Conservation (phyloP, 495 filamentous ascomycete species). For the Hypoxylon perforatum region DNA sequence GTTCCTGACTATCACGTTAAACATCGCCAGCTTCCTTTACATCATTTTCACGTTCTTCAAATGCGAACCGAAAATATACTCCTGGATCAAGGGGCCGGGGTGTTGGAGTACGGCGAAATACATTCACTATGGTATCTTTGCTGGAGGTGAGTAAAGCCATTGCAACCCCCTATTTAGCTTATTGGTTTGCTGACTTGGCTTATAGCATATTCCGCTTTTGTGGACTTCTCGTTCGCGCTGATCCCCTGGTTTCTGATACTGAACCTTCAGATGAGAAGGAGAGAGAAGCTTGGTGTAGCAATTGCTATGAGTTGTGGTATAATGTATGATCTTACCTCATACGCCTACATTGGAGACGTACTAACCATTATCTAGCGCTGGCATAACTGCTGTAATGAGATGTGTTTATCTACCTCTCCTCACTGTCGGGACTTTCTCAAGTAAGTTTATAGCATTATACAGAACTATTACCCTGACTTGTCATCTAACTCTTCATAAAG, state of each 20-base stretch:
- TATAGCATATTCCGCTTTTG: constrained; percentile 47
- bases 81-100: constrained; percentile 45
- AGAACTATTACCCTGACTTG: background rate
- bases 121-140: constrained; percentile 43
- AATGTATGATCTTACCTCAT: constrained; percentile 39
- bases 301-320: constrained; percentile 53
- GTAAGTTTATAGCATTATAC: constrained; percentile 17
- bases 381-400: constrained; percentile 36
- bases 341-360: background rate
- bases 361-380: constrained; percentile 35
- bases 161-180: background rate
- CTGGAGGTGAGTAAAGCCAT: constrained; percentile 40
- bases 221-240: constrained; percentile 51
- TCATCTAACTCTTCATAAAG: constrained; percentile 11
- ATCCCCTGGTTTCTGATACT: constrained; percentile 50
- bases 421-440: constrained; percentile 28
- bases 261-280: constrained; percentile 49
- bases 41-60: constrained; percentile 53
- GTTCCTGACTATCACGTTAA: constrained; percentile 49
- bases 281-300: constrained; percentile 50
- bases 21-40: constrained; percentile 51
- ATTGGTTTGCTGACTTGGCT: constrained; percentile 2
- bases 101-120: constrained; percentile 50
- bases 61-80: constrained; percentile 50
- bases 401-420: constrained; percentile 35